These are phyloP conservation scores for Sporothrix pseudoabietina DNA, from an alignment of 2,329 filamentous ascomycete species.

Conservation along the genomic window DNA sequence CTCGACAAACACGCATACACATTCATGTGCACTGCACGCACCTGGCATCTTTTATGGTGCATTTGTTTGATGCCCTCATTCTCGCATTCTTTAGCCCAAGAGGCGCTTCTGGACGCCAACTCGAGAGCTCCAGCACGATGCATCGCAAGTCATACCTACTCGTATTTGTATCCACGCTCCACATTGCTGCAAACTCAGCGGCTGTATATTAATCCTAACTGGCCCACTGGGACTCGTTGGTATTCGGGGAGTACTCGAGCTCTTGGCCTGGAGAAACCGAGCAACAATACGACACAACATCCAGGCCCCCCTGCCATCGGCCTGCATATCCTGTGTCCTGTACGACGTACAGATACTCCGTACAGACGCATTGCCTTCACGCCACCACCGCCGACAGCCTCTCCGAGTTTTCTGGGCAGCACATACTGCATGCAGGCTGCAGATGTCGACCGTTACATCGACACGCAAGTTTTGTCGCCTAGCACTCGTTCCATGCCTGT, in stretches of 20 bases:
- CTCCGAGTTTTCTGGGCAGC: background rate
- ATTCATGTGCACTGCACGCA: background rate
- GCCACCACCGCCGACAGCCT: background rate
- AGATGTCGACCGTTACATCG: constrained; percentile 13
- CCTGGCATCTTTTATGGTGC: background rate
- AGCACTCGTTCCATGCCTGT: constrained; percentile 10
- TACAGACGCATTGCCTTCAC: background rate
- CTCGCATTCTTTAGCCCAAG: background rate
- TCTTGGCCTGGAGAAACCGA: constrained; percentile 2
- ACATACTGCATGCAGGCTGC: constrained; percentile 8
- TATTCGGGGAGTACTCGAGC: background rate
- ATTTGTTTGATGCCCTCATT: background rate
- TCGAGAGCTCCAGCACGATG: background rate
- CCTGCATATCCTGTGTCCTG: background rate
- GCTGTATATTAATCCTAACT: background rate
- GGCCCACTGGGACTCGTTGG: background rate
- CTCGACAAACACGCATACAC: background rate
- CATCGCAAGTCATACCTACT: background rate
- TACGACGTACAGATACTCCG: background rate
- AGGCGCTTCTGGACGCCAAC: background rate
- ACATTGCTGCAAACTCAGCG: background rate
- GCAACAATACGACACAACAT: constrained; percentile 7
- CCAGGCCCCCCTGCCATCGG: background rate
- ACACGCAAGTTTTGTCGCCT: background rate
- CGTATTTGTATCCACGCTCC: background rate